Base-by-base conservation (phyloP, 768 basidiomycete species). In the Boletus insuetus region DNA sequence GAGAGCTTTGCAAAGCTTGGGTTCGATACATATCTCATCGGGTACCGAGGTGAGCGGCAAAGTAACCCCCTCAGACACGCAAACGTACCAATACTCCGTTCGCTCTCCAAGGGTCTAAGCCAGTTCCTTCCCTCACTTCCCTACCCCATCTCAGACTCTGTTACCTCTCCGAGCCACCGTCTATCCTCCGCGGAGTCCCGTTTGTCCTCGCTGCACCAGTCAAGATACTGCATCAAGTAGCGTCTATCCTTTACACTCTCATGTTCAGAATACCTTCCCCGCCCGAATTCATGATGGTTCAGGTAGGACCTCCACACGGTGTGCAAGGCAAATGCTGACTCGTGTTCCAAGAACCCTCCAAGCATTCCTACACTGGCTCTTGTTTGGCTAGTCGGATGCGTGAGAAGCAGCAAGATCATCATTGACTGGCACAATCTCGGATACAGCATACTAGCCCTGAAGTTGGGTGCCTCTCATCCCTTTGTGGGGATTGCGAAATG, bases 391-490 rank as follows among this genome's bases (percentile, higher is more conserved):
- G 84, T 87, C 1, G 81, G 82, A 20, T 66, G 75, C 19, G 63
- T 92, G 16, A 79, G 84, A 17, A 87, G 89, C 4, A 87, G 87
- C 60, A 92, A 90, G 63, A 77, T 99, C 60, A 90, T 99, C 56
- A 94, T 99, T 51, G 97, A 99, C 73, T 99, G 97, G 97, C 97
- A 99, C 69, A 99, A 99, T 70, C 82, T 96, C 24, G 97, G 97
- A 17, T 94, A 93, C 69, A 96, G 86, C 59, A 94, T 98, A 44
- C 82, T 99, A 46, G 89, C 88, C 1, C 71, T 99, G 59, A 87
- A 84, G 62, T 74, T 94, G n/a, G 90, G 93, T 0, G 55, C 75
- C 2, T 67, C 70, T 0, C 90, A 94, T 67, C 69, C 77, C 0
- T 78, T 95, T 57, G 92, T 96, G 39, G 79, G 70, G 59, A 66